A percentile compares a stretch with the other conserved stretches of the same genome.
phyloP scores from a whole-genome alignment of 1,139 yeast species.

The Candida mesenterica region DNA sequence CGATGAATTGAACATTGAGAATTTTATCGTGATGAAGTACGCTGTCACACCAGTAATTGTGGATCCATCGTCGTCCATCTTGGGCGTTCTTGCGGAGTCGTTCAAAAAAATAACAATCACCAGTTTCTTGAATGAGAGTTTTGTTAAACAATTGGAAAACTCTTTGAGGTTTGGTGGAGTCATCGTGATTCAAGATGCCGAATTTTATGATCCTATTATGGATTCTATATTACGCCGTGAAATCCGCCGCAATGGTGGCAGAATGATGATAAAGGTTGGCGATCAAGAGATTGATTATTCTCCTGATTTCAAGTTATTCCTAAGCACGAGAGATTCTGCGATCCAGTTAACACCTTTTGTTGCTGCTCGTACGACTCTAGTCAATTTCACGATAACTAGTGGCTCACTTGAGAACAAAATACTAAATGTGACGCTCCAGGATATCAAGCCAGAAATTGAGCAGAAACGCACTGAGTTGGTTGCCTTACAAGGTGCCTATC shows the following conservation, averaged over 20 bases:
- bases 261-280: conserved; percentile 62
- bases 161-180: conserved; percentile 82
- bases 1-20: conserved; percentile 63
- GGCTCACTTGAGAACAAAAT: conserved; percentile 65
- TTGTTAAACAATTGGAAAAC: conserved; percentile 70
- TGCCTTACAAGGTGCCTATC: conserved; percentile 59
- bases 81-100: conserved; percentile 38
- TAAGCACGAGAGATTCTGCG: conserved; percentile 62
- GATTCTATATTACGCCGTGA: conserved; percentile 63
- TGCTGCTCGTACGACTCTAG: conserved; percentile 56
- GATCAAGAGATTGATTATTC: conserved; percentile 66
- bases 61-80: conserved; percentile 64
- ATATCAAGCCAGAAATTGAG: conserved; percentile 68
- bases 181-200: conserved; percentile 74
- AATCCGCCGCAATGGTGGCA: conserved; percentile 65
- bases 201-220: conserved; percentile 72
- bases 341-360: conserved; percentile 53
- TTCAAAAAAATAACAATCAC: conserved; percentile 49
- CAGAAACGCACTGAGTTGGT: conserved; percentile 52
- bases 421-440: conserved; percentile 53
- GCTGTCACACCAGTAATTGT: conserved; percentile 53
- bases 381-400: conserved; percentile 72
- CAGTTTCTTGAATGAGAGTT: conserved; percentile 72
- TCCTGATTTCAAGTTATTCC: conserved; percentile 56
- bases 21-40: conserved; percentile 53